Base-by-base conservation (phyloP, 805 yeast genomes). In the Ogataea populi-albae region DNA sequence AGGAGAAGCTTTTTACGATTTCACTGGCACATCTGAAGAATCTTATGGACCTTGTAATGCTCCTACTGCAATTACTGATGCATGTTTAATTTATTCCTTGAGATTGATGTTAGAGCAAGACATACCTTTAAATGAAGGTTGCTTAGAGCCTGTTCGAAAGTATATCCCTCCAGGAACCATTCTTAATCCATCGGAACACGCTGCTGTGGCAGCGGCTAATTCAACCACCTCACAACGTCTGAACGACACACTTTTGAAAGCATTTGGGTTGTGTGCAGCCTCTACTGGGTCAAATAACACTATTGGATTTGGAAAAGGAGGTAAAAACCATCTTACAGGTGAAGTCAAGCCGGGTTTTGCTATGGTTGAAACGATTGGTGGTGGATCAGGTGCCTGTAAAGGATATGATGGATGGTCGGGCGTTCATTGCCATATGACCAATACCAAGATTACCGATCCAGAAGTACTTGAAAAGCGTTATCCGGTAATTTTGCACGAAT, bases 221-320 rank as follows among this genome's bases (percentile, higher is more conserved):
- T 77, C 75, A 9, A 81, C 85, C 61, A 87, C 96, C 1, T 80
- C 94, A 2, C 96, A 88, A 60, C 71, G 95, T 45, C 78, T 88
- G 24, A 85, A 89, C 1, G 95, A 86, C 59, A 88, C 81, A 4
- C 73, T 88, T 24, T 66, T 87, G 50, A 79, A 79, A 48, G 91
- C 96, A 0, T 86, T 87, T 54, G 71, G 75, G 37, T 83, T 86
- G 4, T 80, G 84, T 56, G 95, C 95, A 3, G 95, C 87, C 37
- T 85, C 95, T 1, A 95, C 86, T 54, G 95, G 95, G 21, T 87
- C 89, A 37, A 83, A 91, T 59, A 87, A 87, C 61, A 86, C 86
- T 60, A 72, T 87, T 45, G 85, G 94, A 0, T 87, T 86, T 62
- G 96, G 95, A 10, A 72, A 73, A 19, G 69, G 71, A 31, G 66